These are phyloP conservation scores for Fennellomyces sp. DNA, from an alignment of 371 early-diverging fungal species.

Conservation along the genomic window DNA sequence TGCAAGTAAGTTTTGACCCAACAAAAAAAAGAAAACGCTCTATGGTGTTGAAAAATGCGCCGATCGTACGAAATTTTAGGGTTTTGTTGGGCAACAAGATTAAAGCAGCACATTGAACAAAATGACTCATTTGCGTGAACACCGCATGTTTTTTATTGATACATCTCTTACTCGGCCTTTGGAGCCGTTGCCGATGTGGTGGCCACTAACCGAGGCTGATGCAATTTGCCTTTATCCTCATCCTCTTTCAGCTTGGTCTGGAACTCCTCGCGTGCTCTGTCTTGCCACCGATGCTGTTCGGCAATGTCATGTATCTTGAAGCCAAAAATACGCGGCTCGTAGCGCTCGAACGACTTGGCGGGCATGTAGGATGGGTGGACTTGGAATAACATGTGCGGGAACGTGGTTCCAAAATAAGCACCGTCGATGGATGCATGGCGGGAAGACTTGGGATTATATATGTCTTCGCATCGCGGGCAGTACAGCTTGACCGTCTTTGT, in stretches of 20 bases:
- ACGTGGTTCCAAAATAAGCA: conserved; percentile 97
- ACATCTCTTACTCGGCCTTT: neutral
- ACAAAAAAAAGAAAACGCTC: neutral
- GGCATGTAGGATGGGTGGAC: conserved; percentile 88
- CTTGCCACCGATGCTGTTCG: conserved; percentile 89
- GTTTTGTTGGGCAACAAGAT: neutral
- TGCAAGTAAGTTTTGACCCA: neutral
- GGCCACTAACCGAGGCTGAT: conserved; percentile 1
- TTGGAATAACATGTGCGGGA: conserved; percentile 96
- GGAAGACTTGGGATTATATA: conserved; percentile 90
- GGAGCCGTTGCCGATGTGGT: neutral
- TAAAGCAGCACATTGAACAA: neutral
- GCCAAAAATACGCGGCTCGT: conserved; percentile 96
- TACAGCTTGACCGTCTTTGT: conserved; percentile 89
- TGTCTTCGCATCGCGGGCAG: conserved; percentile 92
- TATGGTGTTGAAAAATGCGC: neutral
- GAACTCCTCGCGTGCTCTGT: conserved; percentile 73
- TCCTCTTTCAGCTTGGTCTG: conserved; percentile 31
- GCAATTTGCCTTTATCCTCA: conserved; percentile 11
- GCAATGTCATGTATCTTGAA: conserved; percentile 90
- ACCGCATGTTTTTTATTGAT: too few species aligned
- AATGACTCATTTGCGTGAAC: neutral
- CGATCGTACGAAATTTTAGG: neutral
- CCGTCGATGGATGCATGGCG: conserved; percentile 91
- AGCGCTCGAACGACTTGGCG: conserved; percentile 66